A percentile compares a stretch with the other conserved stretches of the same genome.
Conservation (phyloP, 129 eudicot genomes). For the Scalesia atractyloides region DNA sequence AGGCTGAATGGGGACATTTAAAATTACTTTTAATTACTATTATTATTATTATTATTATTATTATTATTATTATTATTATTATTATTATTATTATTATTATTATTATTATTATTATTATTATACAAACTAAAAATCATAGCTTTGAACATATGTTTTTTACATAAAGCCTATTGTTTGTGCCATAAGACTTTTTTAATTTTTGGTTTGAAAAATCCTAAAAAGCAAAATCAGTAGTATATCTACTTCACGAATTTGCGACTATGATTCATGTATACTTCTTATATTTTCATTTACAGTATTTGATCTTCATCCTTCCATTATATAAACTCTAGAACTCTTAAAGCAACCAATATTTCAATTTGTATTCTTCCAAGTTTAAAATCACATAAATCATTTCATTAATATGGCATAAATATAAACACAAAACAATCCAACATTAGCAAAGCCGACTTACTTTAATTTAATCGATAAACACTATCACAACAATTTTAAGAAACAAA, state of each 20-base stretch:
- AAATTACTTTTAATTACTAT: neutral
- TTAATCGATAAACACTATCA: neutral
- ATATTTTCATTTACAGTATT: neutral
- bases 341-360: neutral
- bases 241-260: too few species aligned
- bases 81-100: too few species aligned
- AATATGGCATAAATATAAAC: neutral
- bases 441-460: constrained; percentile 5
- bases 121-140: too few species aligned
- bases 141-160: neutral
- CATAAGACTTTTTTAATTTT: neutral
- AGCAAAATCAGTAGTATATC: too few species aligned
- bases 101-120: too few species aligned
- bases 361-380: neutral
- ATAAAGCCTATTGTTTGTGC: neutral
- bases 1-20: neutral
- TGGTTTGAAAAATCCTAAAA: neutral
- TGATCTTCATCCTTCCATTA: neutral
- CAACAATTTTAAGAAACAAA: neutral
- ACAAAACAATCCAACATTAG: neutral
- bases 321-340: neutral
- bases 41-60: too few species aligned
- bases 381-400: constrained; percentile 4
- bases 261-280: neutral
- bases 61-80: too few species aligned